phyloP scores from a whole-genome alignment of 129 eudicot species.

The Scalesia atractyloides region DNA sequence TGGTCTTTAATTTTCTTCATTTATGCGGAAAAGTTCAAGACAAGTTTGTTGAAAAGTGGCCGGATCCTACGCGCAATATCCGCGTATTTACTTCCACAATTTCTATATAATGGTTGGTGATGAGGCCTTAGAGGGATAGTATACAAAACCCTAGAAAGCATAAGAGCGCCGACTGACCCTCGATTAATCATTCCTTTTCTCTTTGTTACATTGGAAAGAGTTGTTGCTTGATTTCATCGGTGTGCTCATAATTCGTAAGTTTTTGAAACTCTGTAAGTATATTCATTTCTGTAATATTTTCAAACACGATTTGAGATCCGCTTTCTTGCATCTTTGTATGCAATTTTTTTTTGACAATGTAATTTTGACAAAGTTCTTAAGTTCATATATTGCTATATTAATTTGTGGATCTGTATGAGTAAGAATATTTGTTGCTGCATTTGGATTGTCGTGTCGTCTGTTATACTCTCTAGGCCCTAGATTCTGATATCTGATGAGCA shows the following conservation, averaged over 20 bases:
- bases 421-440: constrained; percentile 15
- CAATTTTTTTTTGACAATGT: background rate
- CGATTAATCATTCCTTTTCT: background rate
- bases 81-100: constrained; percentile 18
- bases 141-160: constrained; percentile 34
- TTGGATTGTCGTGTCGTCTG: constrained; percentile 16
- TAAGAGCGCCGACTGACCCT: constrained; percentile 13
- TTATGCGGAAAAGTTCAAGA: background rate
- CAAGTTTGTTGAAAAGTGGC: constrained; percentile 15
- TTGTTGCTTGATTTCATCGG: constrained; percentile 20
- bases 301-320: constrained; percentile 1
- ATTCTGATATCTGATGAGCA: constrained; percentile 23
- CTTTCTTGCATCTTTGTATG: background rate
- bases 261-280: constrained; percentile 16
- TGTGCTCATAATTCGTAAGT: background rate
- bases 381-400: constrained; percentile 22
- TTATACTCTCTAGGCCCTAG: constrained; percentile 21
- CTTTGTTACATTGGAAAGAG: constrained; percentile 12
- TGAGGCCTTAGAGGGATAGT: constrained; percentile 12
- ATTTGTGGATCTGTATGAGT: constrained; percentile 15
- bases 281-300: constrained; percentile 9
- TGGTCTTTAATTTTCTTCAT: constrained; percentile 7
- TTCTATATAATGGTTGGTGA: constrained; percentile 25
- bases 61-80: constrained; percentile 25
- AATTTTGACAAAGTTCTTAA: background rate